Evolutionary conservation across 257 asterid species (phyloP), one percentile per base, ranked within the genome.

Genomic region (Ilex asprella): DNA sequence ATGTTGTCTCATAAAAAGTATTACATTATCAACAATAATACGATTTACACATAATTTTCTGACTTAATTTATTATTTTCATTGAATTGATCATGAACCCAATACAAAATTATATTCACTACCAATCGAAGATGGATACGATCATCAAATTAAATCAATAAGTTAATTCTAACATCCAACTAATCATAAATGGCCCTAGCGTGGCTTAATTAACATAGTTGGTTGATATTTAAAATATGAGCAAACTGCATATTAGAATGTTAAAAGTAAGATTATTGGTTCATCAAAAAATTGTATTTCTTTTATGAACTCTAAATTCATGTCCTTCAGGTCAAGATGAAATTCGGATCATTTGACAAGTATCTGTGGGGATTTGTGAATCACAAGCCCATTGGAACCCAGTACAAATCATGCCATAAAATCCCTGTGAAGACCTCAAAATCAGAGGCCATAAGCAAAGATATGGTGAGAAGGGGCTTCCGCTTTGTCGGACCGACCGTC

Each of bases 381-480:
- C 53, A 76, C 77, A 83, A 81, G 76, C 71, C 91, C 11, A 81
- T 88, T 6, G 69, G 55, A 31, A 85, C 91, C 54, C 76, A 72
- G 29, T 76, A 88, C 79, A 88, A 82, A 76, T 67, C 72, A 65
- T 74, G 86, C 74, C 73, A 81, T 67, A 88, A 81, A 81, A 85
- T 88, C 41, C 96, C 96, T 10, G 96, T 71, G 58, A 88, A 88
- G 89, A 85, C 94, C 7, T 88, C 96, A 11, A 88, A 88, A 71
- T 88, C 96, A 61, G 96, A 88, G 76, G 68, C 80, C 56, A 85
- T 88, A 50, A 88, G 96, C 85, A 88, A 88, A 74, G 91, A 86
- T 81, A 83, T 83, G 96, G 91, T 88, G 58, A 73, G 70, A 62
- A 83, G 91, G 54, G 96, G 96, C 0, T 83, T 88, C 79, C 79